Base-by-base conservation (phyloP, 768 basidiomycete species). In the Polyporus arcularius region DNA sequence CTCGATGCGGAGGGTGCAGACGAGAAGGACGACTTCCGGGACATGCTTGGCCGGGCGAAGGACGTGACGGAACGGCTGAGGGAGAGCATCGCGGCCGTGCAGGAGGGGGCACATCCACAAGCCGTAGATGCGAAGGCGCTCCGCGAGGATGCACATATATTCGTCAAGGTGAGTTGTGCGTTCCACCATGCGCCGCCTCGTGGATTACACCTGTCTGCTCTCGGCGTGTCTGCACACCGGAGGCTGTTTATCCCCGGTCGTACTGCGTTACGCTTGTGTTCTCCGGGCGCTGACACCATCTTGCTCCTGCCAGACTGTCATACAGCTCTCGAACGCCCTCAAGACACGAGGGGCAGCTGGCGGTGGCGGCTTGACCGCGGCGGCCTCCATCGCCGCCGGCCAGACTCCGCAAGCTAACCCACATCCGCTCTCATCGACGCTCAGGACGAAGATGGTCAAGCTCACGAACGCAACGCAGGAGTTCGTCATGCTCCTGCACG, bases 391-490 rank as follows among this genome's bases (percentile, higher is more conserved):
- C n/a, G 35, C 57, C 53, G 49, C 53, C 39, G 49, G 26, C 35
- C 48, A 49, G 41, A 43, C 18, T 11, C 21, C 4, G 28, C 15
- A 4, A 41, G 3, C 56, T 32, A 42, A 79, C 26, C 75, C 77
- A 16, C 79, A 83, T 60, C 78, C 82, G n/a, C 82, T 87, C 51
- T 82, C 85, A 15, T 74, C 84, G 4, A 73, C 79, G 38, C 78
- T 96, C 45, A 84, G 90, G 60, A 82, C 78, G 55, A 85, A 87
- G 68, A 86, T 94, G 78, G 83, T 88, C 42, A 83, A 84, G 63
- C 80, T 97, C 58, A 91, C 89, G 21, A 89, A 91, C 67, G 83
- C 88, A 12, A 93, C 94, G 11, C 88, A 96, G 73, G 92, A 92
- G 71, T 90, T 94, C 67, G 87, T 91, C 51, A 91, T 93, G 65